Evolutionary conservation across 768 basidiomycete genomes (phyloP), one percentile per base, ranked within the genome.

Genomic region (Tylopilus vinaceipallidus): DNA sequence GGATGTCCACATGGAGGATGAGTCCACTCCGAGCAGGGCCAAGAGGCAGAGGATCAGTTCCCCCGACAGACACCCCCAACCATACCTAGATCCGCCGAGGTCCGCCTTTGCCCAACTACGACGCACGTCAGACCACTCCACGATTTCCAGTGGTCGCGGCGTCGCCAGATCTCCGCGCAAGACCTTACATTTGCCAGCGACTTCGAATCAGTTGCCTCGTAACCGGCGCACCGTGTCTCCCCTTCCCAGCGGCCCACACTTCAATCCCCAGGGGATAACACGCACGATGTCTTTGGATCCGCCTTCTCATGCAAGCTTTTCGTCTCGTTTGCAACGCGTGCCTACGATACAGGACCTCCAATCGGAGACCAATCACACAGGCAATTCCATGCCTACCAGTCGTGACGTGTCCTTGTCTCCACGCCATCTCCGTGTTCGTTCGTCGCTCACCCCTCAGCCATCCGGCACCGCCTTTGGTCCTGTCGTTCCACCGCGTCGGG

Each of bases 201-300:
- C 62, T 30, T 58, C 65, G 38, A 64, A 64, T 66, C 60, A 64
- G 46, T 57, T 66, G 53, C 54, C 67, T 20, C 63, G 64, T 38
- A 65, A 59, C 65, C 72, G 74, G 47, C 72, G 71, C 26, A 75
- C 79, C 6, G 52, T 70, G 16, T 78, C 79, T 38, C 79, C 79
- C 20, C 47, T 59, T 54, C 67, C 67, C 20, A 70, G 58, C 32
- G 50, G 53, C 42, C 58, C 67, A 1, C 54, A 58, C 35, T 64
- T 72, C 53, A 74, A 72, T 36, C 66, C 66, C 27, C 66, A 68
- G 29, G 57, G 53, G 26, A 36, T 74, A 40, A 67, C 72, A 40
- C 82, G 86, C 42, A 88, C 84, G 24, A 85, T 86, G 81, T 86
- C 86, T 38, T 80, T 86, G 63, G 87, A 89, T 66, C 86, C 84